Conservation (phyloP, 208 protist genomes). For the Wallacemonas collosoma region DNA sequence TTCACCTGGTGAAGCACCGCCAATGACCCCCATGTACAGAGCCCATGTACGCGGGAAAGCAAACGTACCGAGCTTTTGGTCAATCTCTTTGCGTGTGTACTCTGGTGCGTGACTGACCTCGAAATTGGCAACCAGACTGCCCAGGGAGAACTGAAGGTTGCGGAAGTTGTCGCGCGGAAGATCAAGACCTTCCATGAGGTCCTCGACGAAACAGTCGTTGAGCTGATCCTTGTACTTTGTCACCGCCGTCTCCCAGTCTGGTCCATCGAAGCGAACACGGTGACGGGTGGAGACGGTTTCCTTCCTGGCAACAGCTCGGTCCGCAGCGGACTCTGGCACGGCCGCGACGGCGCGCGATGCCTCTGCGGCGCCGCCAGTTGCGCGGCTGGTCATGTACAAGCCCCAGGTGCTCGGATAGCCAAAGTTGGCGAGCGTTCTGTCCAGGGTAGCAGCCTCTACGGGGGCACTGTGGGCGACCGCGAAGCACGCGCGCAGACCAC, state of each 20-base stretch:
- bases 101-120: constrained; percentile 13
- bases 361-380: neutral
- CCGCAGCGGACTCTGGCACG: neutral
- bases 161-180: constrained; percentile 18
- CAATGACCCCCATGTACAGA: constrained; percentile 24
- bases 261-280: constrained; percentile 21
- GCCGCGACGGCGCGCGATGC: neutral
- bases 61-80: constrained; percentile 13
- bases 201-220: constrained; percentile 18
- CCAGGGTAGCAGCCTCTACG: constrained; percentile 1
- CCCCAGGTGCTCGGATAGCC: constrained; percentile 31
- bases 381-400: constrained; percentile 22
- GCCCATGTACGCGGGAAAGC: constrained; percentile 24
- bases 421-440: constrained; percentile 19
- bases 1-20: neutral
- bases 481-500: constrained; percentile 32
- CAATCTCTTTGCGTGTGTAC: constrained; percentile 13
- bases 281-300: constrained; percentile 23
- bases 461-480: constrained; percentile 20
- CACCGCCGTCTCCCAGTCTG: constrained; percentile 17
- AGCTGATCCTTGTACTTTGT: constrained; percentile 8
- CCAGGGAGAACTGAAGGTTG: constrained; percentile 25
- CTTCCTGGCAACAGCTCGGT: neutral
- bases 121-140: constrained; percentile 39
- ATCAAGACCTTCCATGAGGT: constrained; percentile 25